Evolutionary conservation across 352 stramenopile genomes (phyloP).

Genomic region (Lagenidium giganteum): DNA sequence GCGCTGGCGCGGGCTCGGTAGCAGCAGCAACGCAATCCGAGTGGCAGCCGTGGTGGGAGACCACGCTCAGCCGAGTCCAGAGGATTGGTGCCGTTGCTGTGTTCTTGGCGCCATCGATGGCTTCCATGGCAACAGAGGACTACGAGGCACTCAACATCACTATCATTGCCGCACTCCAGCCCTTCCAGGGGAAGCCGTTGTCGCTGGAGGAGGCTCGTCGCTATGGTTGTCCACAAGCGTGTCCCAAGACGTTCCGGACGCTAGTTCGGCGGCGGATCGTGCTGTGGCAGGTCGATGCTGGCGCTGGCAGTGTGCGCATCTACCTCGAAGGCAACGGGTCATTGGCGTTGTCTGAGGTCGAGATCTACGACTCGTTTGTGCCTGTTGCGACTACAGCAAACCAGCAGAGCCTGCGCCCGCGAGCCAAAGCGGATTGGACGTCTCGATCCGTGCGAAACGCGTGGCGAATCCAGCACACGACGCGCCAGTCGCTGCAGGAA

Average conservation of each 20-base stretch:
- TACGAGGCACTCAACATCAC: slow-evolving; percentile 17
- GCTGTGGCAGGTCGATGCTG: slow-evolving; percentile 40
- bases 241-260: slow-evolving; percentile 23
- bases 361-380: slow-evolving; percentile 48
- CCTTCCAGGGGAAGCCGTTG: slow-evolving; percentile 8
- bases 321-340: slow-evolving; percentile 32
- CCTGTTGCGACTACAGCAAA: slow-evolving; percentile 37
- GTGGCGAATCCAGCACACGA: slow-evolving; percentile 50
- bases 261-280: slow-evolving; percentile 32
- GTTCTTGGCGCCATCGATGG: too few relatives aligned
- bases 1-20: background rate
- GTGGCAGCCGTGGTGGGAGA: slow-evolving; percentile 56
- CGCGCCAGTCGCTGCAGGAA: slow-evolving; percentile 43
- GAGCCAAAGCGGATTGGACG: slow-evolving; percentile 41
- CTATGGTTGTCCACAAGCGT: slow-evolving; percentile 39
- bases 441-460: slow-evolving; percentile 27
- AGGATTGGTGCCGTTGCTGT: slow-evolving; percentile 47
- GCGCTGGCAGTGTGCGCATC: slow-evolving; percentile 37
- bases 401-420: slow-evolving; percentile 33
- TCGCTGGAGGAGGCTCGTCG: slow-evolving; percentile 16
- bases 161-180: slow-evolving; percentile 26
- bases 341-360: slow-evolving; percentile 40
- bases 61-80: slow-evolving; percentile 24
- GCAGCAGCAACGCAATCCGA: slow-evolving; percentile 23
- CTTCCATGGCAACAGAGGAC: too few relatives aligned